These are phyloP conservation scores for Aspergillus homomorphus DNA, from an alignment of 495 filamentous ascomycete species.

Conservation along the genomic window DNA sequence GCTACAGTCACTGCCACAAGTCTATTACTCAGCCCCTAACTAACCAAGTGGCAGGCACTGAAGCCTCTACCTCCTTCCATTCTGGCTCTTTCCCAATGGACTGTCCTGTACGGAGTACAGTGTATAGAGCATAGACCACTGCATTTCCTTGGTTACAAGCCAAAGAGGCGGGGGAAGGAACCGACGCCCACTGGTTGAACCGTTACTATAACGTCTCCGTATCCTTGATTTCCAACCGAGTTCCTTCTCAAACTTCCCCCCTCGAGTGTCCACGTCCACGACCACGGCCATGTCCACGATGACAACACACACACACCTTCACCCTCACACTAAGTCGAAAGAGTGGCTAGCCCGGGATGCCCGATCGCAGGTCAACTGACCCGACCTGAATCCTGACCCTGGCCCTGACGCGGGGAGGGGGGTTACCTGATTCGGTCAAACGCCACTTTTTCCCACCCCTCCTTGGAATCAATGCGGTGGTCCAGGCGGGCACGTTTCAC, in stretches of 20 bases:
- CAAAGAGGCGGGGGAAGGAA: neutral
- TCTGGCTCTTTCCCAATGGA: no score
- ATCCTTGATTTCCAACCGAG: neutral
- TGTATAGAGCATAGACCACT: no score
- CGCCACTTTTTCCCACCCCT: neutral
- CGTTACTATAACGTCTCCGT: neutral
- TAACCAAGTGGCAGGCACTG: neutral
- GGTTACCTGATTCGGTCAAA: neutral
- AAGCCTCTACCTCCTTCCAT: no score
- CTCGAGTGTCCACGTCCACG: neutral
- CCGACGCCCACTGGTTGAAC: neutral
- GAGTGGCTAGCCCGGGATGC: slow-evolving; percentile 10
- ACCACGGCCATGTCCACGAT: neutral
- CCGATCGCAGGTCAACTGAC: slow-evolving; percentile 27
- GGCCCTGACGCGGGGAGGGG: neutral
- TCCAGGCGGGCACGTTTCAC: neutral
- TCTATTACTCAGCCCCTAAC: neutral
- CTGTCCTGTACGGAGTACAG: neutral
- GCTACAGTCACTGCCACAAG: neutral
- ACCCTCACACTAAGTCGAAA: neutral
- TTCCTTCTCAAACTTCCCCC: neutral
- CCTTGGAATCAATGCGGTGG: neutral
- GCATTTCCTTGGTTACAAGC: neutral
- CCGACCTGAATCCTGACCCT: slow-evolving; percentile 1
- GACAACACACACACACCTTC: neutral